phyloP scores from a whole-genome alignment of 1,284 basidiomycete genomes.

The Moesziomyces globuligerus region DNA sequence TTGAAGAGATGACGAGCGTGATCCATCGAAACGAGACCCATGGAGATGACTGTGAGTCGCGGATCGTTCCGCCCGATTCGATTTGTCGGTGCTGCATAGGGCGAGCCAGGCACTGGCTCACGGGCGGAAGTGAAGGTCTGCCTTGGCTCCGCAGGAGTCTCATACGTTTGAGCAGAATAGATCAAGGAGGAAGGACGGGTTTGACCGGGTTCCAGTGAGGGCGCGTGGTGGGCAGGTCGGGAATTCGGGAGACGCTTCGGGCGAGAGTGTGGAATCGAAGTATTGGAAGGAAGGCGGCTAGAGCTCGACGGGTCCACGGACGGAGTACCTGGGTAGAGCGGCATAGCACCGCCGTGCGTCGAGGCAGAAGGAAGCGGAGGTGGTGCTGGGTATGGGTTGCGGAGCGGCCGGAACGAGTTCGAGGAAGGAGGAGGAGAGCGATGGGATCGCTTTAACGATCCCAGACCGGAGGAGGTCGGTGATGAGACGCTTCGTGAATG shows the following conservation, averaged over 20 bases:
- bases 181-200: constrained; percentile 32
- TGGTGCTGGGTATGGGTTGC: constrained; percentile 15
- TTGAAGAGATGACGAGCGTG: constrained; percentile 53
- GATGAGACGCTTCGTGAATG: constrained; percentile 19
- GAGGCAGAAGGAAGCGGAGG: constrained; percentile 9
- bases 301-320: constrained; percentile 2
- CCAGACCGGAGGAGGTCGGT: constrained; percentile 2
- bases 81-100: constrained; percentile 42
- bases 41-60: constrained; percentile 55
- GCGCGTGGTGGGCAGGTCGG: constrained; percentile 1
- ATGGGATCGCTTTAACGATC: constrained; percentile 2
- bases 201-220: constrained; percentile 27
- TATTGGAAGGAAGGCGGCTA: neutral
- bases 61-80: constrained; percentile 57
- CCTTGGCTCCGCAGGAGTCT: neutral
- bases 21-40: constrained; percentile 56
- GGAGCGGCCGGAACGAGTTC: constrained; percentile 16
- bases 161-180: constrained; percentile 17
- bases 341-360: neutral
- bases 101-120: constrained; percentile 4
- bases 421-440: constrained; percentile 18
- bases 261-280: neutral
- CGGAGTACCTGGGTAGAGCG: neutral
- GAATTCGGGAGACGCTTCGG: neutral
- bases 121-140: neutral